These are phyloP conservation scores for Meyerozyma athensensis DNA, from an alignment of 1,139 yeast species.

Conservation along the genomic window DNA sequence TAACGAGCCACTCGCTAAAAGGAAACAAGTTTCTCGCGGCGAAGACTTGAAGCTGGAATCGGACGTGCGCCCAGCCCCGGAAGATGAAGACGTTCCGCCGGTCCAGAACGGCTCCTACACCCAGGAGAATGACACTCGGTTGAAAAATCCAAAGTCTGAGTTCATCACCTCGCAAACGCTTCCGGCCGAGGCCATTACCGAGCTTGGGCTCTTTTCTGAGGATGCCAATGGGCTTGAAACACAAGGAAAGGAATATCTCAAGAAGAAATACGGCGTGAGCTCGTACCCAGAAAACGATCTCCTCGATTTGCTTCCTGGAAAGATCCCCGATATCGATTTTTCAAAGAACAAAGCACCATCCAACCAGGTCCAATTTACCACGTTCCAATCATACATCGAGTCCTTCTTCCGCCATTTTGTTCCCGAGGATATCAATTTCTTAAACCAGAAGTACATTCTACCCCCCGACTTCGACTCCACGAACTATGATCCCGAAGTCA, in stretches of 20 bases:
- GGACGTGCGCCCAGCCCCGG: slow-evolving; percentile 14
- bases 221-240: slow-evolving; percentile 49
- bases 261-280: slow-evolving; percentile 80
- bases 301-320: slow-evolving; percentile 76
- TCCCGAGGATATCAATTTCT: slow-evolving; percentile 76
- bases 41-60: not conserved
- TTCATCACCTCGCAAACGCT: slow-evolving; percentile 70
- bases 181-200: slow-evolving; percentile 60
- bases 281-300: slow-evolving; percentile 81
- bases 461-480: slow-evolving; percentile 48
- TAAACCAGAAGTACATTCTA: slow-evolving; percentile 54
- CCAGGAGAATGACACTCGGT: slow-evolving; percentile 51
- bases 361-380: slow-evolving; percentile 87
- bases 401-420: slow-evolving; percentile 72
- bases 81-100: slow-evolving; percentile 38
- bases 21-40: slow-evolving; percentile 3
- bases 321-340: slow-evolving; percentile 80
- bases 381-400: slow-evolving; percentile 82
- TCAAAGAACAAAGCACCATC: slow-evolving; percentile 76
- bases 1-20: slow-evolving; percentile 7
- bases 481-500: slow-evolving; percentile 59
- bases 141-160: slow-evolving; percentile 74
- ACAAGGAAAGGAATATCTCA: slow-evolving; percentile 68
- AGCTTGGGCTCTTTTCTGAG: slow-evolving; percentile 65
- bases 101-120: slow-evolving; percentile 44